A percentile compares a stretch with the other conserved stretches of the same genome.
These are phyloP conservation scores for Pholiota microspora DNA, from an alignment of 768 basidiomycete genomes.

Conservation along the genomic window DNA sequence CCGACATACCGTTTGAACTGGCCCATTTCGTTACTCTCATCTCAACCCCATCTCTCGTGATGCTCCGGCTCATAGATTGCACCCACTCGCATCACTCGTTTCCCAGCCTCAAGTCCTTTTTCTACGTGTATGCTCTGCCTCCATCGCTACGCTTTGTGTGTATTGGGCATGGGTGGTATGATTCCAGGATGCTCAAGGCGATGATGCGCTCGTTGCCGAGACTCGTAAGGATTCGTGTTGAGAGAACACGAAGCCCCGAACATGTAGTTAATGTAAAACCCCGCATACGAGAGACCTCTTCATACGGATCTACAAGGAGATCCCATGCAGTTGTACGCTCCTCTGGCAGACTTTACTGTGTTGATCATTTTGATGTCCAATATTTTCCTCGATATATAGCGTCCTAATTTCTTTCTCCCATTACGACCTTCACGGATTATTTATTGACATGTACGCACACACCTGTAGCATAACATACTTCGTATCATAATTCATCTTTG, in stretches of 20 bases:
- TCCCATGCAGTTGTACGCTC: neutral
- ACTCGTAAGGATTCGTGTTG: slow-evolving; percentile 32
- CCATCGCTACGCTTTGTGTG: slow-evolving; percentile 35
- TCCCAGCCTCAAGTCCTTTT: slow-evolving; percentile 44
- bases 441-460: neutral
- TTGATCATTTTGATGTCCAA: slow-evolving; percentile 22
- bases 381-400: slow-evolving; percentile 11
- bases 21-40: slow-evolving; percentile 49
- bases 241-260: slow-evolving; percentile 29
- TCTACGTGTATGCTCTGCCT: slow-evolving; percentile 41
- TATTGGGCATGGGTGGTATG: slow-evolving; percentile 48
- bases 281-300: slow-evolving; percentile 1
- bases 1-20: slow-evolving; percentile 63
- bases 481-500: neutral
- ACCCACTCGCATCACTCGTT: slow-evolving; percentile 36
- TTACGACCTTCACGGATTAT: neutral
- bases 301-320: neutral
- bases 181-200: slow-evolving; percentile 36
- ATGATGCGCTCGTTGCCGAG: slow-evolving; percentile 31
- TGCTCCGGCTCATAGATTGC: slow-evolving; percentile 48
- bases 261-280: slow-evolving; percentile 29
- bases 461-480: neutral
- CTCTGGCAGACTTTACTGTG: slow-evolving; percentile 18
- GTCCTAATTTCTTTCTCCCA: neutral
- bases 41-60: slow-evolving; percentile 43